Evolutionary conservation across 73 alveolate genomes (phyloP).

Genomic region (Uronychia setigera): DNA sequence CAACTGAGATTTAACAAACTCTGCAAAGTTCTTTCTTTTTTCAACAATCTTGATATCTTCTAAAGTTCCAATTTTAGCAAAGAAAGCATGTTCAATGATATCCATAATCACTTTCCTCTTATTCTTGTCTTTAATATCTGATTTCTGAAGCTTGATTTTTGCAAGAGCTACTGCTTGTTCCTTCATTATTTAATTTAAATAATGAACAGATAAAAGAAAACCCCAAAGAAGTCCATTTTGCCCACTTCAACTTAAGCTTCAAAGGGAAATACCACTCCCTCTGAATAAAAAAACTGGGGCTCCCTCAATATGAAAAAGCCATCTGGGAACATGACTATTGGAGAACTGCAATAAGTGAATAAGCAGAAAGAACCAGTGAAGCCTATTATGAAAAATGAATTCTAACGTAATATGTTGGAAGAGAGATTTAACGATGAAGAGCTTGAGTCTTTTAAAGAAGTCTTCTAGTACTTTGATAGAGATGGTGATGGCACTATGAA

Average conservation of each 20-base stretch:
- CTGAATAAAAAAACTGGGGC: constrained; percentile 22
- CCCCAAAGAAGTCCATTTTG: background rate
- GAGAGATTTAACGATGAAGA: constrained; percentile 63
- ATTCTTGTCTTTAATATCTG: too few relatives aligned
- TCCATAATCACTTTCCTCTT: too few relatives aligned
- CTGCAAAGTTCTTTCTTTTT: too few relatives aligned
- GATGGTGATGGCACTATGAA: constrained; percentile 71
- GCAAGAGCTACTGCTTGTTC: too few relatives aligned
- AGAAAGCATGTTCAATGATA: too few relatives aligned
- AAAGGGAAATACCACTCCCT: background rate
- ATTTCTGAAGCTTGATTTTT: too few relatives aligned
- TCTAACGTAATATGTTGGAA: constrained; percentile 14
- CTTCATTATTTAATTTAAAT: too few relatives aligned
- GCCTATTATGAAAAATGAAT: background rate
- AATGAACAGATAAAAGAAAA: background rate
- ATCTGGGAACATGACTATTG: constrained; percentile 41
- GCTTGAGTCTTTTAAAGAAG: constrained; percentile 56
- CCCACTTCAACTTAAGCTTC: background rate
- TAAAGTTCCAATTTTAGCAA: too few relatives aligned
- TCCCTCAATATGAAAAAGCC: constrained; percentile 58
- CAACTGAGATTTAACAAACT: too few relatives aligned
- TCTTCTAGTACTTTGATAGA: constrained; percentile 65
- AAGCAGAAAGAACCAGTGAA: constrained; percentile 20
- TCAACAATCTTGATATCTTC: too few relatives aligned
- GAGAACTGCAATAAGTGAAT: constrained; percentile 32